Evolutionary conservation across 23 red algal species (phyloP), one percentile per base, ranked within the genome.

Genomic region (Gracilaria gracilis): DNA sequence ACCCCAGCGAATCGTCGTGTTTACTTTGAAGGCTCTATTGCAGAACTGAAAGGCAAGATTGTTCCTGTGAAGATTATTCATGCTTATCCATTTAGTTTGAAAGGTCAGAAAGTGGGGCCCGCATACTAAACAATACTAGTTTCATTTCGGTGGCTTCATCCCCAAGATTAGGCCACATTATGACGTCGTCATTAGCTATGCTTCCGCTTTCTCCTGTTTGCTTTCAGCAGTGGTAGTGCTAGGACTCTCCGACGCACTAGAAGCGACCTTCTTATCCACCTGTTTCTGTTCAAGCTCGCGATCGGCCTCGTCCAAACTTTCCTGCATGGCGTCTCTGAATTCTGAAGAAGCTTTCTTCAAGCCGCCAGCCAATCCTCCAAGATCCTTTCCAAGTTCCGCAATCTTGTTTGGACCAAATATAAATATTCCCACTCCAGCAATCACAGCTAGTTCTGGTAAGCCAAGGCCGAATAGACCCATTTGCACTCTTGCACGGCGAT

Each of bases 381-480:
- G 61, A 58, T 94, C 84, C 53, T 98, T 98, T 37, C 96, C 93
- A 25, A 90, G 72, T 31, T 94, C 88, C 7, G 87, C 84, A 73
- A 98, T 88, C 79, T 98, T 98, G 34, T 61, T 92, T 50, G 96
- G 96, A 31, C 96, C 96, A 57, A 98, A 98, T 13, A 98, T 94
- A 40, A 98, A 87, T 20, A 93, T 81, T 40, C 88, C 93, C 7
- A 98, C 91, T 39, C 88, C 92, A 38, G 80, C 96, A 84, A 98
- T 92, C 29, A 98, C 96, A 32, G 84, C 87, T 46, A 98, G 54
- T 89, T 98, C 96, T 21, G 91, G 91, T 42, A 88, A 61, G 27
- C 96, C 96, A n/a, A 98, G 87, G 13, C 96, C 96, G 57, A 98
- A 98, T 1, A 98, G 49, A 28, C 96, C 95, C 95, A 96, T 96